Conservation (phyloP, 2,329 filamentous ascomycete genomes). For the Ophiostoma populinum region DNA sequence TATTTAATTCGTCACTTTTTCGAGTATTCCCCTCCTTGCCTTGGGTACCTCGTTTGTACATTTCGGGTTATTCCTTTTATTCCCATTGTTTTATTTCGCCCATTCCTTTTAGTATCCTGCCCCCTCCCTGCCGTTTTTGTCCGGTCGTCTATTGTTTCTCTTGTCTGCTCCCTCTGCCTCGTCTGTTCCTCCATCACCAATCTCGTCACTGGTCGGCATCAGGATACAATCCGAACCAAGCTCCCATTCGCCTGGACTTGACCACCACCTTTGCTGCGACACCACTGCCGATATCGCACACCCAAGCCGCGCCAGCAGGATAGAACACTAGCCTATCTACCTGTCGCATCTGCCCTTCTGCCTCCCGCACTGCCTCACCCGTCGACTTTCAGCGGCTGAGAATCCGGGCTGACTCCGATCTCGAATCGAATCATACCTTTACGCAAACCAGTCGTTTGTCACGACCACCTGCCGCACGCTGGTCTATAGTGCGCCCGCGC, state of each 20-base stretch:
- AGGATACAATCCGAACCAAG: too few species aligned
- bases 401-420: too few species aligned
- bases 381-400: too few species aligned
- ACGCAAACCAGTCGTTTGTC: background rate
- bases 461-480: background rate
- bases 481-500: conserved; percentile 6
- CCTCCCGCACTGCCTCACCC: too few species aligned
- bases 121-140: conserved; percentile 2
- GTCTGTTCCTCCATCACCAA: background rate
- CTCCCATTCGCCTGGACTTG: too few species aligned
- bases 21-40: conserved; percentile 3
- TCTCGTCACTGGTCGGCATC: too few species aligned
- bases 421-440: too few species aligned
- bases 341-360: too few species aligned
- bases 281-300: too few species aligned
- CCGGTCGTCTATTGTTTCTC: background rate
- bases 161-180: background rate
- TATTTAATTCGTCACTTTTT: conserved; percentile 3
- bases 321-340: too few species aligned
- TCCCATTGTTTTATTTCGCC: conserved; percentile 1
- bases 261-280: too few species aligned
- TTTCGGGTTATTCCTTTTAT: background rate
- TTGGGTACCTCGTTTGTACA: background rate
- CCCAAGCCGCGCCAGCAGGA: too few species aligned
- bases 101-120: background rate